These are phyloP conservation scores for Fusarium sp. DNA, from an alignment of 2,329 filamentous ascomycete genomes.

Conservation along the genomic window DNA sequence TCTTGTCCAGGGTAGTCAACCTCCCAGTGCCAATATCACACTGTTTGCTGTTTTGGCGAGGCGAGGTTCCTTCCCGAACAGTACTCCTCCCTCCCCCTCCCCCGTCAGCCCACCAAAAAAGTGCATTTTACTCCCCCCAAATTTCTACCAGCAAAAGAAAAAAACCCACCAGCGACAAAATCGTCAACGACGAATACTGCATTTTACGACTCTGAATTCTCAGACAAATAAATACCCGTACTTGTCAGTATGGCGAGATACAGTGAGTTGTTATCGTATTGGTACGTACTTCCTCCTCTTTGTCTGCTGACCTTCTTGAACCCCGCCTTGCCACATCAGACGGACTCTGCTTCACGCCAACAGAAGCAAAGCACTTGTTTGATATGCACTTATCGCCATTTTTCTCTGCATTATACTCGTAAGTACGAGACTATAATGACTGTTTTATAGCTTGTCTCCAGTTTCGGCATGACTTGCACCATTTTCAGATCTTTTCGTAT, in stretches of 20 bases:
- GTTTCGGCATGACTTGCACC: not conserved
- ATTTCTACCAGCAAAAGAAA: conserved; percentile 23
- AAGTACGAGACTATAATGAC: not conserved
- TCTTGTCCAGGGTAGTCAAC: conserved; percentile 21
- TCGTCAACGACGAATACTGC: not conserved
- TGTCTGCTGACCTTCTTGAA: conserved; percentile 27
- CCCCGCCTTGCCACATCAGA: conserved; percentile 28
- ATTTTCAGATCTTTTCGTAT: not conserved
- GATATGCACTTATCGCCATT: not conserved
- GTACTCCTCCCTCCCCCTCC: conserved; percentile 1
- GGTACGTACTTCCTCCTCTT: conserved; percentile 10
- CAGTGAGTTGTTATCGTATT: not conserved
- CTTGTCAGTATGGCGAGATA: not conserved
- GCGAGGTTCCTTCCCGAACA: conserved; percentile 26
- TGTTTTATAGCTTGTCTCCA: not conserved
- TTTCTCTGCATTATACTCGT: not conserved
- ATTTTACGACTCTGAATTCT: not conserved
- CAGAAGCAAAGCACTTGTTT: not conserved
- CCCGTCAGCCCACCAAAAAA: conserved; percentile 31
- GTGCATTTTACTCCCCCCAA: conserved; percentile 20
- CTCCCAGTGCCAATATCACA: not conserved
- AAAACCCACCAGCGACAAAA: not conserved
- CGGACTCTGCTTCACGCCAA: conserved; percentile 11
- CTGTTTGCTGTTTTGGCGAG: conserved; percentile 2
- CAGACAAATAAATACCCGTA: fast-evolving